These are phyloP conservation scores for Teratosphaeria viscida DNA, from an alignment of 2,329 filamentous ascomycete genomes.

Conservation along the genomic window DNA sequence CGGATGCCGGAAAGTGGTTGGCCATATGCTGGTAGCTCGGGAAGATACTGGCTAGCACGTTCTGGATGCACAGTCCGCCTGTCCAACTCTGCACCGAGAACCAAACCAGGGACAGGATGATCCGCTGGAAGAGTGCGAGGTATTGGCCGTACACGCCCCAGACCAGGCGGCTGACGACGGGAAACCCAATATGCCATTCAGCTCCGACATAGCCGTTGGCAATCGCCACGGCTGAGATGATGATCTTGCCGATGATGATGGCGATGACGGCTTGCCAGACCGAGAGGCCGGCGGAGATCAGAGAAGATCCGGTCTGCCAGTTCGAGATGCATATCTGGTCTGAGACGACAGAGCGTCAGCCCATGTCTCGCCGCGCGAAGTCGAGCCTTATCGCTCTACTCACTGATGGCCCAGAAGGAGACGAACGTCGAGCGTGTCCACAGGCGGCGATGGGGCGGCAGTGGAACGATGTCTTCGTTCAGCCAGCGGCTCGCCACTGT, in stretches of 20 bases:
- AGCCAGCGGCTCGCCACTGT: constrained; percentile 26
- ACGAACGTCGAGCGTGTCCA: constrained; percentile 30
- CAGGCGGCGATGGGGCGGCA: constrained; percentile 29
- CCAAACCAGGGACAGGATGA: constrained; percentile 36
- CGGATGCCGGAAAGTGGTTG: constrained; percentile 39
- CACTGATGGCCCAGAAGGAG: constrained; percentile 30
- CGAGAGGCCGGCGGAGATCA: constrained; percentile 29
- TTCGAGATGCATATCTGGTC: constrained; percentile 25
- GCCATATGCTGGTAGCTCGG: constrained; percentile 44
- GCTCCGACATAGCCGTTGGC: constrained; percentile 39
- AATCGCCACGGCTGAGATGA: constrained; percentile 50
- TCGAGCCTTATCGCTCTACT: not conserved
- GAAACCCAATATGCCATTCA: constrained; percentile 28
- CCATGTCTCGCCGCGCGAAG: not conserved
- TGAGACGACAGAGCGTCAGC: not conserved
- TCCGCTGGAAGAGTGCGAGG: constrained; percentile 42
- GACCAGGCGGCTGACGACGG: constrained; percentile 43
- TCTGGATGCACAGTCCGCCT: constrained; percentile 44
- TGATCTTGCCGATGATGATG: constrained; percentile 35
- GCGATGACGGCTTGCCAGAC: constrained; percentile 34
- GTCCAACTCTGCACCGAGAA: constrained; percentile 57
- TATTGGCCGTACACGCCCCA: constrained; percentile 50
- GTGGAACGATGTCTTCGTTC: constrained; percentile 32
- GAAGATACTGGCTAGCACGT: constrained; percentile 47
- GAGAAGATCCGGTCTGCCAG: constrained; percentile 28